Evolutionary conservation across 768 basidiomycete genomes (phyloP).

Genomic region (Infundibulicybe gibba): DNA sequence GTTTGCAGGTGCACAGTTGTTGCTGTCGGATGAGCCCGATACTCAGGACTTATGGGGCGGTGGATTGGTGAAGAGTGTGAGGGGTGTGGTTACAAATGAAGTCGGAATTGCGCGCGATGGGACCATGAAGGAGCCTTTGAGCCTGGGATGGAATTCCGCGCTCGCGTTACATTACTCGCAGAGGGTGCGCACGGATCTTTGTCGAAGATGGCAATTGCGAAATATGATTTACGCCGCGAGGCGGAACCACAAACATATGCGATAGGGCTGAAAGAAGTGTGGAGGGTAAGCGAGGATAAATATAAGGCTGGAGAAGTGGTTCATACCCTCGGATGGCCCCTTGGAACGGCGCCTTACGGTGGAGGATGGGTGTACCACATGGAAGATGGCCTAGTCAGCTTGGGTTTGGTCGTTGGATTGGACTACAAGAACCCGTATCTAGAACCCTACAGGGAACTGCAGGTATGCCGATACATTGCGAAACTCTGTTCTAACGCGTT

Average conservation of each 20-base stretch:
- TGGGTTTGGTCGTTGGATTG: conserved; percentile 90
- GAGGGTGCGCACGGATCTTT: conserved; percentile 95
- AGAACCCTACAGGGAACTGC: conserved; percentile 89
- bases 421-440: conserved; percentile 95
- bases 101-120: conserved; percentile 82
- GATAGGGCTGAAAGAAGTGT: conserved; percentile 95
- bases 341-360: conserved; percentile 81
- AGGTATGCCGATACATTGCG: conserved; percentile 45
- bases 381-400: conserved; percentile 83
- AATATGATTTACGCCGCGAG: conserved; percentile 69
- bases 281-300: conserved; percentile 69
- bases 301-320: conserved; percentile 79
- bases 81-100: conserved; percentile 89
- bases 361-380: conserved; percentile 97
- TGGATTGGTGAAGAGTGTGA: conserved; percentile 45
- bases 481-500: background rate
- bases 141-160: conserved; percentile 93
- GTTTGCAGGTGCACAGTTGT: conserved; percentile 85
- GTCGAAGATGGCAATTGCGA: conserved; percentile 71
- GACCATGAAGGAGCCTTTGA: conserved; percentile 86
- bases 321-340: conserved; percentile 93
- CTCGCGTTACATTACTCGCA: conserved; percentile 88
- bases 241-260: conserved; percentile 92
- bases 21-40: conserved; percentile 57
- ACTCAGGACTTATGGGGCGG: conserved; percentile 35